Evolutionary conservation across 768 basidiomycete species (phyloP).

Genomic region (Rhizopogon roseolus): DNA sequence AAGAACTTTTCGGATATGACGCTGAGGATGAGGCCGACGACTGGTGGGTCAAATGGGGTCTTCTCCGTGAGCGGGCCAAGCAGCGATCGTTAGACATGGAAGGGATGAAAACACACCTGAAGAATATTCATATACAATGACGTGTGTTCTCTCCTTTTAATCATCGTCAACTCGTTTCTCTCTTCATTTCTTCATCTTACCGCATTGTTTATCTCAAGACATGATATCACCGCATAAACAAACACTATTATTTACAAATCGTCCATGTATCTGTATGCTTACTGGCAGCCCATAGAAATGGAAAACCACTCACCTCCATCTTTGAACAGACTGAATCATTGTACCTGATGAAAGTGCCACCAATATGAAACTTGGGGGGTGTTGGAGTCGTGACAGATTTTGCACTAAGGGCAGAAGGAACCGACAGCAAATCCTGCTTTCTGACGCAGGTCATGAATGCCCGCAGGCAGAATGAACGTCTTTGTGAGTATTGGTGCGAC

Average conservation of each 20-base stretch:
- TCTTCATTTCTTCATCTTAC: not conserved
- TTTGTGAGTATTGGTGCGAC: no score
- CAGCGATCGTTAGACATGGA: constrained; percentile 15
- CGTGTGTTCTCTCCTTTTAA: not conserved
- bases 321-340: not conserved
- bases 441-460: no score
- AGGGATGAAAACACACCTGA: constrained; percentile 8
- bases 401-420: no score
- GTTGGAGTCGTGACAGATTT: no score
- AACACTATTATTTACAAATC: not conserved
- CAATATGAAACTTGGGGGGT: no score
- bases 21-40: constrained; percentile 55
- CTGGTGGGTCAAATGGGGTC: constrained; percentile 61
- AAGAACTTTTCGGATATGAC: constrained; percentile 46
- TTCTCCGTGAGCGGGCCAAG: constrained; percentile 35
- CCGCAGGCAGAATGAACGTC: no score
- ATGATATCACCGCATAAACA: not conserved
- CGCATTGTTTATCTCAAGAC: not conserved
- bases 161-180: not conserved
- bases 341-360: not conserved
- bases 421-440: no score
- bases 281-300: not conserved
- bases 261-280: not conserved
- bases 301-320: not conserved
- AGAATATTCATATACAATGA: not conserved